Conservation (phyloP, 192 early-diverging fungal species). For the Backusella liffmaniae region DNA sequence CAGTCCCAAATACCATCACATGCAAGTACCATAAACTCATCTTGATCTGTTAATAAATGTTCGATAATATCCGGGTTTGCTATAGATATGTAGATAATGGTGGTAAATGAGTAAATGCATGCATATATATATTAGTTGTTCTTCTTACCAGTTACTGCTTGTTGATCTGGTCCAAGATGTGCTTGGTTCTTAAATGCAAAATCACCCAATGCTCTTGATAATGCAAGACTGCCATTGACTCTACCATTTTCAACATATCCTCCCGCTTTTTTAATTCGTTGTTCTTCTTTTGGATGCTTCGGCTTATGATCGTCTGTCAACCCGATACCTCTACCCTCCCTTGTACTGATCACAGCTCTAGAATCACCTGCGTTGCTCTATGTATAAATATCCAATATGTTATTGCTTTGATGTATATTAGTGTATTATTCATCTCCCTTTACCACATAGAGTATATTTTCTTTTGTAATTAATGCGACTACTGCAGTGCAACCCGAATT, state of each 20-base stretch:
- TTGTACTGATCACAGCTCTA: slow-evolving; percentile 76
- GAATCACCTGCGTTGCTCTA: slow-evolving; percentile 91
- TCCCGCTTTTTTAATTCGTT: slow-evolving; percentile 86
- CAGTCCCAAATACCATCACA: slow-evolving; percentile 99
- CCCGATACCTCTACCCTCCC: slow-evolving; percentile 66
- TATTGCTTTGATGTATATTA: background rate
- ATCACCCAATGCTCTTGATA: slow-evolving; percentile 96
- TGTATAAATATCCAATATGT: background rate
- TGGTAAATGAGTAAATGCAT: background rate
- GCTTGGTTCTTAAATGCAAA: slow-evolving; percentile 95
- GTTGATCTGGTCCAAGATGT: slow-evolving; percentile 75
- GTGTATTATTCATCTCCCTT: background rate
- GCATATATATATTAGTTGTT: background rate
- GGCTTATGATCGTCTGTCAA: slow-evolving; percentile 97
- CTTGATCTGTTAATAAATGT: slow-evolving; percentile 58
- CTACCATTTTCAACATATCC: slow-evolving; percentile 98
- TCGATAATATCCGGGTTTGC: slow-evolving; percentile 82
- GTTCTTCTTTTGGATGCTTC: slow-evolving; percentile 74
- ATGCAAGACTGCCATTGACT: slow-evolving; percentile 96
- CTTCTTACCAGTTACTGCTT: slow-evolving; percentile 81
- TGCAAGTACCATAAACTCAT: slow-evolving; percentile 94
- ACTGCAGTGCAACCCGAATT: slow-evolving; percentile 96
- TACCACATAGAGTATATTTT: slow-evolving; percentile 32
- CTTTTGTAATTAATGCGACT: slow-evolving; percentile 18
- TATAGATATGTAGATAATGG: slow-evolving; percentile 11